Evolutionary conservation across 129 eudicot species (phyloP), one percentile per base, ranked within the genome.

Genomic region (Helichrysum umbraculigerum): DNA sequence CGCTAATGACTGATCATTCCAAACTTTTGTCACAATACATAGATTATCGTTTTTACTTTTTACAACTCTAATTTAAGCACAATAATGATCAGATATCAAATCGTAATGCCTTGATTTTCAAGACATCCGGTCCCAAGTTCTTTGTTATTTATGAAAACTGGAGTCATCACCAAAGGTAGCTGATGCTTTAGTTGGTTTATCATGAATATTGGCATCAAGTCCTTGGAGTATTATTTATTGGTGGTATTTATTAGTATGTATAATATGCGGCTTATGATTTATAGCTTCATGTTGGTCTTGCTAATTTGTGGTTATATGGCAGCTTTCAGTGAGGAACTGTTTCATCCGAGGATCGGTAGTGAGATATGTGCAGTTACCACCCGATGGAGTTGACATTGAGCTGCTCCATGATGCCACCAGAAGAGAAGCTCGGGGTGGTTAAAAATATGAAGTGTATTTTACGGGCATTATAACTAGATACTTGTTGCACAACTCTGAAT

Each of bases 371-470:
- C 99, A 94, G 81, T 74, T 94, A 74, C 99, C 99, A 4, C 94
- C 97, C 0, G 97, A 95, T n/a, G 99, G 99, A 68, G 99, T 95
- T 33, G 97, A 95, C 76, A 77, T 91, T 32, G 99, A 95, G 57
- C 86, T 95, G 83, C 97, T 95, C 59, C 99, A 95, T 42, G 99
- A 95, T 86, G 99, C 99, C 79, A 95, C 99, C 0, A 82, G 99
- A 86, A 87, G 99, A 83, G 99, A 95, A 86, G 99, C 99, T 81
- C 92, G 99, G 4, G 99, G 99, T 52, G 99, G 96, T 76, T 91
- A 78, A 83, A 79, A 28, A 52, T 61, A 61, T 39, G 29, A 12
- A 28, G 39, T 44, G 29, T 66, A 74, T 57, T 75, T 35, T 72
- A 32, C 50, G 37, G 37, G 51, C 66, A 63, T 61, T 50, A 51